Evolutionary conservation across 257 asterid genomes (phyloP), one percentile per base, ranked within the genome.

Genomic region (Gardenia jasminoides): DNA sequence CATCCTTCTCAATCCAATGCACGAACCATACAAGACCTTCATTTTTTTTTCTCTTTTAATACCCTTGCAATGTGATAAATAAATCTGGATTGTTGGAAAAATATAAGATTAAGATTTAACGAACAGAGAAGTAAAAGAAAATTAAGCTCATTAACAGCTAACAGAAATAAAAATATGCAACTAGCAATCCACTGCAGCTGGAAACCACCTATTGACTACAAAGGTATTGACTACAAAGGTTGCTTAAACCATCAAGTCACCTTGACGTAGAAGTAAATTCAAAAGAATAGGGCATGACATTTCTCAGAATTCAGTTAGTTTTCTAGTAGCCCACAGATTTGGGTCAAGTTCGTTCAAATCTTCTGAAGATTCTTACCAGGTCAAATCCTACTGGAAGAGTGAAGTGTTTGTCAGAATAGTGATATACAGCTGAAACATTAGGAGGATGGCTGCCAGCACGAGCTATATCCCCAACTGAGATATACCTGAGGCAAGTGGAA

Each of bases 391-490:
- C 86, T 58, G 99, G 99, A 61, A 68, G 82, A 72, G 87, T 67
- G 48, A 93, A 93, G 81, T 84, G 41, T 67, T 93, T 76, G 69
- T 90, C 91, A 41, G 93, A 84, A 62, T 87, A 81, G 46, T 84
- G 86, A 79, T 94, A 94, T 70, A 91, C 86, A 48, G 99, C 89
- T 3, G 98, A 96, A 80, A 93, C 97, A 72, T 84, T 94, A 5
- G 99, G 99, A 77, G 98, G 96, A 85, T 94, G 98, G 87, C 78
- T 77, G 71, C 99, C 96, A 74, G 85, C 76, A 80, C 90, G 98
- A 83, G 96, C 97, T 80, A 90, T 89, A 84, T 94, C 98, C 71
- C 99, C 98, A 80, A 94, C 79, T 36, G 96, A 85, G 84, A 93
- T 84, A 82, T 93, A 94, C 90, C 97, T 93, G 95, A 79, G 67